Evolutionary conservation across 495 filamentous ascomycete genomes (phyloP), one percentile per base, ranked within the genome.

Genomic region (Penicillium cosmopolitanum): DNA sequence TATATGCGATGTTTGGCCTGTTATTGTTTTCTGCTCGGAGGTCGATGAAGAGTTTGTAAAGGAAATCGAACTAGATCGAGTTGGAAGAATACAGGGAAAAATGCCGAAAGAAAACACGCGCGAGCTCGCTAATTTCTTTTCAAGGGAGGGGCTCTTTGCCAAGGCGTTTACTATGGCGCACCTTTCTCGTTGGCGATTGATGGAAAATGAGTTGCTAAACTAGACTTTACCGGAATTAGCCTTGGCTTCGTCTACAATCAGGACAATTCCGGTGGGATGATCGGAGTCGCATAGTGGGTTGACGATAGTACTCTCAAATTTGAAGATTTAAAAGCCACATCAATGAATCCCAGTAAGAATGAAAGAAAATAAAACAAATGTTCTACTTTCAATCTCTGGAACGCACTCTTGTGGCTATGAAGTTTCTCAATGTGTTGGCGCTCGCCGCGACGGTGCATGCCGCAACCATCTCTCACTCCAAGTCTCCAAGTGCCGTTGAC

Each of bases 261-360:
- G 62, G 46, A 57, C 62, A 70, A 72, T 47, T 65, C 72, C 72
- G 70, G 70, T 51, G 72, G 72, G 69, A 71, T 68, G 59, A 38
- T 55, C 31, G 31, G 19, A 19, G 33, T 38, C 9, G 28, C 25
- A 19, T 5, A 51, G 36, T 51, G 15, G 19, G 23, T 28, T 19
- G 43, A 23, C 31, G 23, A 47, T 18, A 2, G 38, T 31, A 46
- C 3, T 28, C 16, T 18, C 12, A 42, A 40, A 31, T 15, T 59
- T 57, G 61, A 61, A 57, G 50, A 55, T 44, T 42, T 50, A 43
- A 54, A 43, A 54, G 46, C 38, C 47, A 46, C 18, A 50, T 35
- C 43, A 61, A 48, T 31, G 19, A 4, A n/a, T 3, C 10, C 18
- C 9, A 13, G 9, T n/a, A 5, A 5, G 21, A 28, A 25, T 8